A percentile compares a stretch with the other conserved stretches of the same genome.
Conservation (phyloP, 2,329 filamentous ascomycete genomes). For the Aureobasidium musti region DNA sequence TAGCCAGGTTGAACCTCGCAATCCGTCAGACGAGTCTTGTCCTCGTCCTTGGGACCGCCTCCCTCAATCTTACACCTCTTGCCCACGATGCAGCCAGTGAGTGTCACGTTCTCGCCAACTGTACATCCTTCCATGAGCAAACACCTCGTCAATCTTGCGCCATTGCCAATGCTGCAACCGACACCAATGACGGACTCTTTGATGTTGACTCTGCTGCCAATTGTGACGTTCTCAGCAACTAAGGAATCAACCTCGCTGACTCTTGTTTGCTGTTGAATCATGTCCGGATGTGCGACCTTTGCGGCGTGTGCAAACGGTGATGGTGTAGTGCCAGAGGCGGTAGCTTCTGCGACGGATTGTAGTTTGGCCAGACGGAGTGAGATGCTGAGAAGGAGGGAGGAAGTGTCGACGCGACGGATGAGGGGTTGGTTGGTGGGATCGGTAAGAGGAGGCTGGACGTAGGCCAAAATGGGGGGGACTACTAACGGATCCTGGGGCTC, state of each 20-base stretch:
- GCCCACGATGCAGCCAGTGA: conserved; percentile 86
- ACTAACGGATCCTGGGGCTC: conserved; percentile 41
- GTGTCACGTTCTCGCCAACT: conserved; percentile 77
- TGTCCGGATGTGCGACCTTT: conserved; percentile 82
- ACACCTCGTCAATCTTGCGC: conserved; percentile 84
- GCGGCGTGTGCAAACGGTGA: conserved; percentile 75
- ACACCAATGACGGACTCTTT: conserved; percentile 88
- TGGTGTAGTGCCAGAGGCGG: conserved; percentile 48
- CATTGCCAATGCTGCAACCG: conserved; percentile 80
- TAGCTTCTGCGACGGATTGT: conserved; percentile 66
- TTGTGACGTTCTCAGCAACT: conserved; percentile 82
- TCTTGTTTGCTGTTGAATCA: conserved; percentile 76
- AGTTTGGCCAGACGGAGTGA: conserved; percentile 87
- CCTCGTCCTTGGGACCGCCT: conserved; percentile 56
- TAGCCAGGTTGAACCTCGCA: conserved; percentile 90
- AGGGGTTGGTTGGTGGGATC: conserved; percentile 53
- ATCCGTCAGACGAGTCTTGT: conserved; percentile 66
- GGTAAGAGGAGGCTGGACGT: conserved; percentile 65
- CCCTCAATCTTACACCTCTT: conserved; percentile 80
- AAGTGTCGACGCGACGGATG: conserved; percentile 85
- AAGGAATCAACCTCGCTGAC: conserved; percentile 81
- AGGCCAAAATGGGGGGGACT: conserved; percentile 76
- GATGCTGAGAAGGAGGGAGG: conserved; percentile 74
- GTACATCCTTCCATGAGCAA: conserved; percentile 90
- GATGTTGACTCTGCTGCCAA: conserved; percentile 87